Percentiles rank a stretch among this genome's conserved stretches.
phyloP scores from a whole-genome alignment of 331 rosid genomes.

The Malus hybrid region DNA sequence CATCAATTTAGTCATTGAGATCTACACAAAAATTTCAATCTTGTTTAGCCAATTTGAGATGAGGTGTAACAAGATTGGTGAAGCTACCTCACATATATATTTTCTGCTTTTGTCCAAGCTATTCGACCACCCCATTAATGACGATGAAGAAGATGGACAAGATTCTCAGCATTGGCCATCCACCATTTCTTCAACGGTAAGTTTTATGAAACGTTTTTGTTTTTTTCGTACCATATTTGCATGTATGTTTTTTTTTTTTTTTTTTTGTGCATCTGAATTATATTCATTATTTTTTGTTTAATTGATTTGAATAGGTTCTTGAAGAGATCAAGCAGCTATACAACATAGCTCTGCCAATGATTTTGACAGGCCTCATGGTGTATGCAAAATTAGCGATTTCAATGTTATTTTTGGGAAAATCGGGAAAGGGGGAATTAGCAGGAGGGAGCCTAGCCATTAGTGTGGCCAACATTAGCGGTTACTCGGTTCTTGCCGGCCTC shows the following conservation, averaged over 20 bases:
- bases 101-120: neutral
- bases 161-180: neutral
- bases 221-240: neutral
- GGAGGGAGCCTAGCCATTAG: slow-evolving; percentile 40
- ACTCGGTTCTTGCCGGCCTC: slow-evolving; percentile 36
- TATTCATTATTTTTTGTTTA: neutral
- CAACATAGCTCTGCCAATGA: slow-evolving; percentile 26
- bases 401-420: slow-evolving; percentile 34
- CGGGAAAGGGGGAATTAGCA: slow-evolving; percentile 26
- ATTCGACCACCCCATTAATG: neutral
- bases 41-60: neutral
- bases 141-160: neutral
- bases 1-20: neutral
- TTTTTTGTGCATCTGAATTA: neutral
- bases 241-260: neutral
- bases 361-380: slow-evolving; percentile 23
- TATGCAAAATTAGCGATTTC: slow-evolving; percentile 34
- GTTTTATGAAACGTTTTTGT: neutral
- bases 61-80: neutral
- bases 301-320: neutral
- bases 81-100: neutral
- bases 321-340: slow-evolving; percentile 27
- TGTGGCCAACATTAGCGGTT: slow-evolving; percentile 35
- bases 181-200: neutral
- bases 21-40: neutral